Conservation (phyloP, 768 basidiomycete genomes). For the Collybia nuda region DNA sequence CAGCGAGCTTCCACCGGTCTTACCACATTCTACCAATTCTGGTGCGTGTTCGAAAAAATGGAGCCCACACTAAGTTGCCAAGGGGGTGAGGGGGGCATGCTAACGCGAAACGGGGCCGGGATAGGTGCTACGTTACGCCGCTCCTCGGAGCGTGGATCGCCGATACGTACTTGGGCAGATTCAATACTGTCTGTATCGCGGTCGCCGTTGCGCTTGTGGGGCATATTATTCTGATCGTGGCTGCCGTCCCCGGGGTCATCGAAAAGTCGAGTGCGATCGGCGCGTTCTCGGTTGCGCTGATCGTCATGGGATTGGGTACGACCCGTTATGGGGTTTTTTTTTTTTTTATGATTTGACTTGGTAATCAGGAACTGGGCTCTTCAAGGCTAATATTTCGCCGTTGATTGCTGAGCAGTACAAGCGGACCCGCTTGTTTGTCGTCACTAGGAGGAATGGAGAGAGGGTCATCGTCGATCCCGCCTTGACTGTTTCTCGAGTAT, state of each 20-base stretch:
- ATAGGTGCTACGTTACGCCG: conserved; percentile 65
- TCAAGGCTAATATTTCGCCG: conserved; percentile 78
- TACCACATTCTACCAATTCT: conserved; percentile 70
- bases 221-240: conserved; percentile 63
- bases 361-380: conserved; percentile 59
- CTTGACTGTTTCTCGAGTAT: conserved; percentile 67
- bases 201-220: conserved; percentile 61
- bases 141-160: conserved; percentile 72
- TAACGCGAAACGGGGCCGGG: background rate
- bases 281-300: conserved; percentile 55
- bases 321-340: background rate
- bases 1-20: conserved; percentile 75
- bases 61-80: no score
- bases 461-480: conserved; percentile 74
- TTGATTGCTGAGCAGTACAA: conserved; percentile 77
- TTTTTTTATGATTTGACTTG: background rate
- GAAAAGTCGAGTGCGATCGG: conserved; percentile 48
- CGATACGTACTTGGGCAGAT: conserved; percentile 71
- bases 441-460: conserved; percentile 53
- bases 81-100: no score
- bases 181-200: conserved; percentile 68
- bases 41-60: conserved; percentile 34
- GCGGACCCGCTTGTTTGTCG: conserved; percentile 51
- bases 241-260: conserved; percentile 68
- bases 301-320: conserved; percentile 55